A percentile compares a stretch with the other conserved stretches of the same genome.
These are phyloP conservation scores for Detonula confervacea DNA, from an alignment of 352 stramenopile species.

Conservation along the genomic window DNA sequence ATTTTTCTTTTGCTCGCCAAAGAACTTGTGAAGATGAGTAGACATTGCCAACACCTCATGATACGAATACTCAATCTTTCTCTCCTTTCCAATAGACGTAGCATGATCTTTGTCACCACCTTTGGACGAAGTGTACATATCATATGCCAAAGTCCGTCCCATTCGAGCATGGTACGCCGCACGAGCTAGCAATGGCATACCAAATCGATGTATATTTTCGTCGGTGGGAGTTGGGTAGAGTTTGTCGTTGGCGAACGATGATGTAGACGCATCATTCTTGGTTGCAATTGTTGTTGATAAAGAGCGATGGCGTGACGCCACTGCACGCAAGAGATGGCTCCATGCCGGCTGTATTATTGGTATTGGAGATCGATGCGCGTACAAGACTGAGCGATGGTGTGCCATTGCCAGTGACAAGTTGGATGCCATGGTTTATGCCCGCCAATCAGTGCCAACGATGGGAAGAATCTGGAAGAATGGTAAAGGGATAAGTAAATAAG, in stretches of 20 bases:
- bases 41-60: slow-evolving; percentile 21
- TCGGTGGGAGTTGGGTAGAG: slow-evolving; percentile 7
- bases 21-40: slow-evolving; percentile 20
- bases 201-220: slow-evolving; percentile 7
- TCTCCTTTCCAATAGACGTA: not conserved
- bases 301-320: not conserved
- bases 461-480: no score
- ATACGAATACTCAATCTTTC: slow-evolving; percentile 21
- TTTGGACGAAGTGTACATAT: not conserved
- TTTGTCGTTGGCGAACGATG: slow-evolving; percentile 7
- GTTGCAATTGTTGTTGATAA: not conserved
- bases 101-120: not conserved
- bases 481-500: no score
- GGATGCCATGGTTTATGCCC: not conserved
- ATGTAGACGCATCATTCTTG: not conserved
- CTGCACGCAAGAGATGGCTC: not conserved
- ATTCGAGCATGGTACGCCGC: slow-evolving; percentile 20
- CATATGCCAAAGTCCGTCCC: slow-evolving; percentile 22
- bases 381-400: not conserved
- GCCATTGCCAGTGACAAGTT: no score
- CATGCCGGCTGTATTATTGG: not conserved
- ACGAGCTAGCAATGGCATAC: slow-evolving; percentile 31
- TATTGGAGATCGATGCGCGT: not conserved
- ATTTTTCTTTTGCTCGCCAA: slow-evolving; percentile 8
- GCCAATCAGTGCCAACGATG: no score